phyloP scores from a whole-genome alignment of 345 rosid genomes.

The Fremontodendron californicum region DNA sequence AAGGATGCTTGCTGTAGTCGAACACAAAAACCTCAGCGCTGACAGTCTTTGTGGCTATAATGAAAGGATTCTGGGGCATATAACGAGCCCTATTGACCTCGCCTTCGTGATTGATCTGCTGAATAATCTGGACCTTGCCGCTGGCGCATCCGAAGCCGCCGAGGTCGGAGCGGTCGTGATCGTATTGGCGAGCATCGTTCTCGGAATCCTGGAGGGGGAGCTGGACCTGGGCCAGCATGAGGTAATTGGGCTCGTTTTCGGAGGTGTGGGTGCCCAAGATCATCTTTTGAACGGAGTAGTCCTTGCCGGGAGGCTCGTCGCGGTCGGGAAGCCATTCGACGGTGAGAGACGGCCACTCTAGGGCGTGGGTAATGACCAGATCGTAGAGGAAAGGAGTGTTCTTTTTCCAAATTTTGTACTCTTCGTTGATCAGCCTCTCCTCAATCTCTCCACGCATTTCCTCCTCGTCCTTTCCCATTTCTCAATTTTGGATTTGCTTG shows the following conservation, averaged over 20 bases:
- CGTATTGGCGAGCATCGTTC: slow-evolving; percentile 90
- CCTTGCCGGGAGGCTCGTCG: slow-evolving; percentile 93
- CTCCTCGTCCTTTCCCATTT: slow-evolving; percentile 92
- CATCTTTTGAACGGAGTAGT: slow-evolving; percentile 94
- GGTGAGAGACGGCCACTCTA: slow-evolving; percentile 98
- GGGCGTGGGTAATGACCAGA: slow-evolving; percentile 92
- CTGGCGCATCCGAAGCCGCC: slow-evolving; percentile 87
- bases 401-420: slow-evolving; percentile 99
- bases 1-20: slow-evolving; percentile 88
- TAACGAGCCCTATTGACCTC: slow-evolving; percentile 98
- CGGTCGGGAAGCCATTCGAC: slow-evolving; percentile 96
- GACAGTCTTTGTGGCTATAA: slow-evolving; percentile 93
- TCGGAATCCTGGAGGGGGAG: slow-evolving; percentile 91
- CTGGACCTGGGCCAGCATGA: slow-evolving; percentile 96
- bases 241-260: slow-evolving; percentile 93
- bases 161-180: slow-evolving; percentile 72
- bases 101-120: slow-evolving; percentile 96
- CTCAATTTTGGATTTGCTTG: neutral
- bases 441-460: slow-evolving; percentile 96
- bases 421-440: slow-evolving; percentile 89
- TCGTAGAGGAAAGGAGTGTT: slow-evolving; percentile 98
- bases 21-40: slow-evolving; percentile 94
- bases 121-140: slow-evolving; percentile 99
- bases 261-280: slow-evolving; percentile 97
- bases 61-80: slow-evolving; percentile 91